Evolutionary conservation across 306 rosid genomes (phyloP).

Genomic region (Vigna mungo): DNA sequence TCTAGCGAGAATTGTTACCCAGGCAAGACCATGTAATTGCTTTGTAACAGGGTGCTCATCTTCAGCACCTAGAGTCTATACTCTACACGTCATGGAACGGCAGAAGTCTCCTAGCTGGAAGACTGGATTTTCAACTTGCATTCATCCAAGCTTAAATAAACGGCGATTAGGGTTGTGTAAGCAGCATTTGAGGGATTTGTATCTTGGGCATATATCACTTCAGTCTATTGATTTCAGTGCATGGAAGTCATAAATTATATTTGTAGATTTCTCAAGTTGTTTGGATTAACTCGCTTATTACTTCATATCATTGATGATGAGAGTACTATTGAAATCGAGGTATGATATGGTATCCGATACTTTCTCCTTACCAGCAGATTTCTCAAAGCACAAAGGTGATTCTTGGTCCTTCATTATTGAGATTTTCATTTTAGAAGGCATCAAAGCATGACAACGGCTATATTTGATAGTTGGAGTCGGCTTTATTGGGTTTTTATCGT

Average conservation of each 20-base stretch:
- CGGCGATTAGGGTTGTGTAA: conserved; percentile 79
- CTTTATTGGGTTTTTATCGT: conserved; percentile 14
- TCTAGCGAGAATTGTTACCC: conserved; percentile 77
- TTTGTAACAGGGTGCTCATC: conserved; percentile 74
- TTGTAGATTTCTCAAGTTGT: conserved; percentile 29
- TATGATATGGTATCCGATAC: conserved; percentile 54
- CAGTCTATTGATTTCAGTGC: conserved; percentile 87
- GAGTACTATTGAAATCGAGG: conserved; percentile 64
- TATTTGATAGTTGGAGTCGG: conserved; percentile 16
- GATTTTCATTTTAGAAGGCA: conserved; percentile 23
- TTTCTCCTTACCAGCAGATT: conserved; percentile 46
- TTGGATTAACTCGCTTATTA: conserved; percentile 33
- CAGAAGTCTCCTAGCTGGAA: conserved; percentile 95
- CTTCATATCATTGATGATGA: conserved; percentile 56
- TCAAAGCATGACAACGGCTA: conserved; percentile 1
- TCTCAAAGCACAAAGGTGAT: conserved; percentile 61
- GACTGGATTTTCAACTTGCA: conserved; percentile 86
- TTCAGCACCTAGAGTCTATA: conserved; percentile 78
- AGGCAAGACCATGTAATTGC: conserved; percentile 82
- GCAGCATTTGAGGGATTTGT: conserved; percentile 76
- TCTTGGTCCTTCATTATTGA: conserved; percentile 25
- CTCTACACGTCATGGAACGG: conserved; percentile 90
- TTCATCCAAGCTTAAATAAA: conserved; percentile 88
- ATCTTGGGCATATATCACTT: conserved; percentile 82
- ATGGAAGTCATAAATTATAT: conserved; percentile 59